A percentile compares a stretch with the other conserved stretches of the same genome.
Conservation (phyloP, 805 yeast genomes). For the Yarrowia sp. region DNA sequence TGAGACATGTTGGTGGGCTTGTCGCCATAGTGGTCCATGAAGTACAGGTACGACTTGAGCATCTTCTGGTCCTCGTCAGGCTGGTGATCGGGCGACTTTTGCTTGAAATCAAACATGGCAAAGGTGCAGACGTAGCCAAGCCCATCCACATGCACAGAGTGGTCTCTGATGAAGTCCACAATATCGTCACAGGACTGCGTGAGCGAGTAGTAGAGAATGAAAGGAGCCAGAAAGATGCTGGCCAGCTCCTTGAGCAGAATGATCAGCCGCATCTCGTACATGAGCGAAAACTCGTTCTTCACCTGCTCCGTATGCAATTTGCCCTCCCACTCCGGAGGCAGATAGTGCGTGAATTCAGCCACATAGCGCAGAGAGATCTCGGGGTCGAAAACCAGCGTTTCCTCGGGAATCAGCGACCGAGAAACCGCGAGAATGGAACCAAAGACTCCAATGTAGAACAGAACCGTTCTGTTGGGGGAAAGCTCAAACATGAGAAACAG, state of each 20-base stretch:
- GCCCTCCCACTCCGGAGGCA: constrained; percentile 86
- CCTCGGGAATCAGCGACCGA: constrained; percentile 64
- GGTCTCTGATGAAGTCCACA: constrained; percentile 87
- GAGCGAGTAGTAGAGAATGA: constrained; percentile 80
- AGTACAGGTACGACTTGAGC: constrained; percentile 86
- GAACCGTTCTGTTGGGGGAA: constrained; percentile 71
- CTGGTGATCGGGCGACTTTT: constrained; percentile 27
- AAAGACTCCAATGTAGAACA: constrained; percentile 83
- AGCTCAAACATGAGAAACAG: constrained; percentile 86
- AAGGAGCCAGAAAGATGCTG: constrained; percentile 81
- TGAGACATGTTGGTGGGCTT: neutral
- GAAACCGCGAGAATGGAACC: constrained; percentile 88
- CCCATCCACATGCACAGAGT: constrained; percentile 88
- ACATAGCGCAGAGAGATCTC: constrained; percentile 80
- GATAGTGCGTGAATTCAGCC: constrained; percentile 83
- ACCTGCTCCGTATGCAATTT: constrained; percentile 80
- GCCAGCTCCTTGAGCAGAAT: constrained; percentile 73
- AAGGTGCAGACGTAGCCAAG: constrained; percentile 90
- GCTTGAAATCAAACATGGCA: constrained; percentile 84
- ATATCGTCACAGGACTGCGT: constrained; percentile 72
- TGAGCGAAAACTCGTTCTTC: constrained; percentile 73
- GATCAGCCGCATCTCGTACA: constrained; percentile 71
- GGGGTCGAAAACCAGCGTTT: constrained; percentile 81
- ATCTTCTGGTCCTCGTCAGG: constrained; percentile 66
- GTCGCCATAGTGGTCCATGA: constrained; percentile 74